Evolutionary conservation across 2,329 filamentous ascomycete species (phyloP).

Genomic region (Diaporthe helianthi): DNA sequence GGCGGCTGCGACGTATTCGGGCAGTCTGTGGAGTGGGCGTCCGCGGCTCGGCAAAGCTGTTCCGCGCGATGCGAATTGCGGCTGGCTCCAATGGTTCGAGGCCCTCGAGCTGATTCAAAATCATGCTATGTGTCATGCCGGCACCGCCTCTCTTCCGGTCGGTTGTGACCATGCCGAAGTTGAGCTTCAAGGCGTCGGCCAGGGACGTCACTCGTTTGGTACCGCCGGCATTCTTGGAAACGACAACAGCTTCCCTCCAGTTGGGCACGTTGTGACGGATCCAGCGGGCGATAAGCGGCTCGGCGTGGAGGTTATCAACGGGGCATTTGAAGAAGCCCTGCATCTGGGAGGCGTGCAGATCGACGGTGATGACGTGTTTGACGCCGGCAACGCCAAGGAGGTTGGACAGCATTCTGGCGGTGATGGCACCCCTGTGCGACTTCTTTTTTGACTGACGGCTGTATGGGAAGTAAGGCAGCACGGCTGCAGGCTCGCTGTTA

Average conservation of each 20-base stretch:
- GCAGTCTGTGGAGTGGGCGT: constrained; percentile 41
- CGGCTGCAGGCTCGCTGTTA: constrained; percentile 59
- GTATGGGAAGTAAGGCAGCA: constrained; percentile 97
- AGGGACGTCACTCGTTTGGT: constrained; percentile 97
- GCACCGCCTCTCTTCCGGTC: constrained; percentile 68
- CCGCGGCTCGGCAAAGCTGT: constrained; percentile 37
- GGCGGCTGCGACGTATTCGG: constrained; percentile 36
- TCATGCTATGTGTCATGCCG: constrained; percentile 80
- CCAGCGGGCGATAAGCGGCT: constrained; percentile 95
- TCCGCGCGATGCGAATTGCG: constrained; percentile 34
- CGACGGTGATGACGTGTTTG: constrained; percentile 96
- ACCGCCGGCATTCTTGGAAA: constrained; percentile 97
- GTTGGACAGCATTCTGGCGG: constrained; percentile 96
- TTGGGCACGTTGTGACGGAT: constrained; percentile 86
- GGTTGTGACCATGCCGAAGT: constrained; percentile 95
- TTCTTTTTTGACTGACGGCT: constrained; percentile 99
- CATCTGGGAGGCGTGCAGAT: constrained; percentile 98
- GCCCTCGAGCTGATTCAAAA: constrained; percentile 72
- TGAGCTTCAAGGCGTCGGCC: constrained; percentile 94
- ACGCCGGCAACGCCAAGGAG: constrained; percentile 92
- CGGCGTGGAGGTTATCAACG: constrained; percentile 95
- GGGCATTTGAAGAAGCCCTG: constrained; percentile 99
- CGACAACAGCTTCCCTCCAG: constrained; percentile 92
- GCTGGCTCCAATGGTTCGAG: constrained; percentile 49
- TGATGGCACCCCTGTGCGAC: constrained; percentile 93